Evolutionary conservation across 2,329 filamentous ascomycete genomes (phyloP).

Genomic region (Fusarium palustre): DNA sequence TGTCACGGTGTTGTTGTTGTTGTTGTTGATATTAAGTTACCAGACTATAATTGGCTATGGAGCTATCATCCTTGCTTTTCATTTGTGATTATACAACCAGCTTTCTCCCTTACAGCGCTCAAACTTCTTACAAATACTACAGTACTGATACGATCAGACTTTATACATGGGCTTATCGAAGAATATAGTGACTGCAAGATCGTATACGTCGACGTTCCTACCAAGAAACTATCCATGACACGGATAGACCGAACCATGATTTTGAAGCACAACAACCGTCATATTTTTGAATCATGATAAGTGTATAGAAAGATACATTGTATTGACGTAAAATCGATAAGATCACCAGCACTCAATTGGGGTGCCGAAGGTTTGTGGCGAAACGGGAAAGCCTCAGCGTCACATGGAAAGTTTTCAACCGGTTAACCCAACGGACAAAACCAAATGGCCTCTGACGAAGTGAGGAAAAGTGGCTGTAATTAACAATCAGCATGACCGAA

Average conservation of each 20-base stretch:
- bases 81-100: background rate
- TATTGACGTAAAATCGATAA: conserved; percentile 10
- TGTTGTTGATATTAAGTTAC: conserved; percentile 4
- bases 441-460: conserved; percentile 2
- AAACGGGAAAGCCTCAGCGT: conserved; percentile 32
- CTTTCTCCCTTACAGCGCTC: background rate
- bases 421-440: conserved; percentile 12
- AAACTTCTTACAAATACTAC: background rate
- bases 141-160: background rate
- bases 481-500: background rate
- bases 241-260: background rate
- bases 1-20: conserved; percentile 22
- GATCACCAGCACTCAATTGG: background rate
- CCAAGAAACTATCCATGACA: background rate
- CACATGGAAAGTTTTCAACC: conserved; percentile 32
- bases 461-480: background rate
- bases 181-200: background rate
- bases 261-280: background rate
- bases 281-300: background rate
- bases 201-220: background rate
- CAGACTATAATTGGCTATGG: background rate
- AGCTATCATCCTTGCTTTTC: background rate
- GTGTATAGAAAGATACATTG: conserved; percentile 14
- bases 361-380: conserved; percentile 22
- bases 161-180: background rate